Percentiles rank a stretch among this genome's conserved stretches.
Conservation (phyloP, 1,139 yeast genomes). For the Yamadazyma epiphylla region DNA sequence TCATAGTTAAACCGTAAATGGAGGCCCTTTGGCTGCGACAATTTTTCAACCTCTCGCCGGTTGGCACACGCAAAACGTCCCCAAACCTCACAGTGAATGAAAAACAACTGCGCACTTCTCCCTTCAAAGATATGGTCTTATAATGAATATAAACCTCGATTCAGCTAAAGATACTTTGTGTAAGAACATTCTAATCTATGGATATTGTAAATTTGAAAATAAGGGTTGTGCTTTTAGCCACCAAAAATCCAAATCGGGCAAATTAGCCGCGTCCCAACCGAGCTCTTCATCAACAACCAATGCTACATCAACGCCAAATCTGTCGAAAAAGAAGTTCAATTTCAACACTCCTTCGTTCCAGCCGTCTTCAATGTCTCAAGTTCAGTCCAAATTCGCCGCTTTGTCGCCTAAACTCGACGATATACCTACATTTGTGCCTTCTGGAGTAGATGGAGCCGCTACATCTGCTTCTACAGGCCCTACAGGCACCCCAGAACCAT, state of each 20-base stretch:
- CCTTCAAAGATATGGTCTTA: not conserved
- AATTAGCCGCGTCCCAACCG: not conserved
- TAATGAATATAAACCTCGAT: conserved; percentile 43
- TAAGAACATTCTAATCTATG: conserved; percentile 80
- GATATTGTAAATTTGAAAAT: conserved; percentile 83
- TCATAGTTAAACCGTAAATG: too few species aligned
- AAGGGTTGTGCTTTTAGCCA: conserved; percentile 88
- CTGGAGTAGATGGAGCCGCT: conserved; percentile 5
- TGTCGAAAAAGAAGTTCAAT: conserved; percentile 41
- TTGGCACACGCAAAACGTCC: too few species aligned
- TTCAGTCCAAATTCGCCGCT: conserved; percentile 36
- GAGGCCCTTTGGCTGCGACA: too few species aligned
- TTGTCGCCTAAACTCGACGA: conserved; percentile 55
- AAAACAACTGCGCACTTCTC: conserved; percentile 2
- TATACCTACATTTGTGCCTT: conserved; percentile 56
- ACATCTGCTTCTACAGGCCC: conserved; percentile 6
- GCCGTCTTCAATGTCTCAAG: conserved; percentile 27
- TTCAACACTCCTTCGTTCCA: conserved; percentile 66
- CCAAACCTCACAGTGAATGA: too few species aligned
- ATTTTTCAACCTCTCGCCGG: too few species aligned
- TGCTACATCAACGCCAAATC: conserved; percentile 6
- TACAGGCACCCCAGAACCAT: conserved; percentile 2
- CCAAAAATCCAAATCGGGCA: conserved; percentile 9
- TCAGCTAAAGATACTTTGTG: conserved; percentile 79
- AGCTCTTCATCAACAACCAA: conserved; percentile 6